Percentiles rank a stretch among this genome's conserved stretches.
Evolutionary conservation across 148 eudicot genomes (phyloP).

Genomic region (Rhododendron mucronatum): DNA sequence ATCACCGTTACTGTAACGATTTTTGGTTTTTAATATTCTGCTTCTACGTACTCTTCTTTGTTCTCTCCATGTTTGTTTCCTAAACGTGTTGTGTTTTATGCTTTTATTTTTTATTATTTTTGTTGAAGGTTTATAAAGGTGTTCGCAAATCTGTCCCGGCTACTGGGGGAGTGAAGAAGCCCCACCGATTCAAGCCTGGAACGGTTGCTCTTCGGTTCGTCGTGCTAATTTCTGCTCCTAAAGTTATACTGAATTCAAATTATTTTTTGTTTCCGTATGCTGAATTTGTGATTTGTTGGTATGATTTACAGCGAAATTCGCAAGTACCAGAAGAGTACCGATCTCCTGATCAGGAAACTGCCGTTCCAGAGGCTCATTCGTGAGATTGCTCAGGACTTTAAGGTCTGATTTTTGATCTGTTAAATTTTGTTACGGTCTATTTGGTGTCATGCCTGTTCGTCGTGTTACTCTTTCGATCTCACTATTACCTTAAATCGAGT

Average conservation of each 20-base stretch:
- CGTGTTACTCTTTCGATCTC: too few species aligned
- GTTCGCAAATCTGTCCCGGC: not conserved
- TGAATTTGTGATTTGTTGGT: not conserved
- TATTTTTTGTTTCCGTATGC: not conserved
- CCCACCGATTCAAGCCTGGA: not conserved
- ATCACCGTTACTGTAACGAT: too few species aligned
- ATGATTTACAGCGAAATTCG: constrained; percentile 1
- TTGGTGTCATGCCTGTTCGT: not conserved
- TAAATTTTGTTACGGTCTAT: not conserved
- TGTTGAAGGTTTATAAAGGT: not conserved
- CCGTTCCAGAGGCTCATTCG: constrained; percentile 9
- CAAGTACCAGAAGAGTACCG: not conserved
- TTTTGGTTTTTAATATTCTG: not conserved
- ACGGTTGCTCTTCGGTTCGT: constrained; percentile 11
- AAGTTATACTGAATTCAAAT: not conserved
- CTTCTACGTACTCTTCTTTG: not conserved
- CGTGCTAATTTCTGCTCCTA: not conserved
- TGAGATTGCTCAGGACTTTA: constrained; percentile 9
- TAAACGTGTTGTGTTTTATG: not conserved
- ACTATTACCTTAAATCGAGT: too few species aligned
- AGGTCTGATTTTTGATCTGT: not conserved
- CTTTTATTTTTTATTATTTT: not conserved
- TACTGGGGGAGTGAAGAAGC: constrained; percentile 7
- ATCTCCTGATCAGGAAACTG: not conserved
- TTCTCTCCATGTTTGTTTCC: not conserved